A percentile compares a stretch with the other conserved stretches of the same genome.
These are phyloP conservation scores for Piromyces sp. DNA, from an alignment of 192 early-diverging fungal genomes.

Conservation along the genomic window DNA sequence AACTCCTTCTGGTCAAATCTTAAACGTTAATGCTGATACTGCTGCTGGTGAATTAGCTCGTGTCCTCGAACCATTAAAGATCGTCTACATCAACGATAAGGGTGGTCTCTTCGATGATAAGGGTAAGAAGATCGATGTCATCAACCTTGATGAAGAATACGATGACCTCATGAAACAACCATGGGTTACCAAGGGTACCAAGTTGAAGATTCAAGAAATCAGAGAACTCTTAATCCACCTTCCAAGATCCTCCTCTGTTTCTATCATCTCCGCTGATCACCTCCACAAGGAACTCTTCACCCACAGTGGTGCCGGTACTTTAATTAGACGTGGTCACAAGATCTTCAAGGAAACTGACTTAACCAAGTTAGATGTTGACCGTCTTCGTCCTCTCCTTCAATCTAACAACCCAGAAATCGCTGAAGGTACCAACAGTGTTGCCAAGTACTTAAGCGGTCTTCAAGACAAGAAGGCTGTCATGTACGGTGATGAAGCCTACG, in stretches of 20 bases:
- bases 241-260: slow-evolving; percentile 93
- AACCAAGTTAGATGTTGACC: slow-evolving; percentile 48
- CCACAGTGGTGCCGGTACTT: slow-evolving; percentile 87
- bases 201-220: slow-evolving; percentile 93
- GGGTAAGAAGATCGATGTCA: slow-evolving; percentile 87
- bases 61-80: slow-evolving; percentile 91
- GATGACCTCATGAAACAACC: slow-evolving; percentile 79
- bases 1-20: slow-evolving; percentile 84
- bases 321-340: slow-evolving; percentile 89
- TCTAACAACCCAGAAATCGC: slow-evolving; percentile 53
- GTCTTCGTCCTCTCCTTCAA: slow-evolving; percentile 59
- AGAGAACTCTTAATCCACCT: slow-evolving; percentile 91
- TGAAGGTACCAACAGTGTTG: slow-evolving; percentile 46
- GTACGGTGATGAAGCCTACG: slow-evolving; percentile 86
- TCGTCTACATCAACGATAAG: slow-evolving; percentile 96
- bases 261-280: slow-evolving; percentile 96
- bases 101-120: slow-evolving; percentile 86
- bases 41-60: slow-evolving; percentile 92
- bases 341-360: slow-evolving; percentile 55
- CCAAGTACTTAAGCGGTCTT: slow-evolving; percentile 54
- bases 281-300: slow-evolving; percentile 99
- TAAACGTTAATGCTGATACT: slow-evolving; percentile 98
- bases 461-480: slow-evolving; percentile 35
- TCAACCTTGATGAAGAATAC: slow-evolving; percentile 98
- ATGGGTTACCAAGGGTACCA: slow-evolving; percentile 95